Percentiles rank a stretch among this genome's conserved stretches.
Evolutionary conservation across 352 stramenopile species (phyloP).

Genomic region (Phytopythium boreale): DNA sequence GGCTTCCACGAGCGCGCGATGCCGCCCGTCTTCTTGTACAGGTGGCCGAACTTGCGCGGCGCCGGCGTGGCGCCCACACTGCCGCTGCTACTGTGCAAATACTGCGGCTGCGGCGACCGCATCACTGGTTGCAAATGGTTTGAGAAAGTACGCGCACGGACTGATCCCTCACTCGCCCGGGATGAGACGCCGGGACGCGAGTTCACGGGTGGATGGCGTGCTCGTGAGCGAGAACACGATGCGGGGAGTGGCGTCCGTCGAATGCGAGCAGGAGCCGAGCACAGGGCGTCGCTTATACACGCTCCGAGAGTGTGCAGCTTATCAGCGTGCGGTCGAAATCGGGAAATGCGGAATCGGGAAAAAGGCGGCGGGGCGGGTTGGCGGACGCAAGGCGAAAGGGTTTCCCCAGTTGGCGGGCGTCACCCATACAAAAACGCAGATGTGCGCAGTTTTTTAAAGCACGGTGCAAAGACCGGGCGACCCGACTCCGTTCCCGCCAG

Average conservation of each 20-base stretch:
- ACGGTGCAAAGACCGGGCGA: not conserved
- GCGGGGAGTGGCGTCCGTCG: not conserved
- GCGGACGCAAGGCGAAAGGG: too few species aligned
- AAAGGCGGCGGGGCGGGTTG: not conserved
- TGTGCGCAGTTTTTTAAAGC: not conserved
- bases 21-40: slow-evolving; percentile 64
- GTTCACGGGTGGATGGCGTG: not conserved
- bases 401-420: not conserved
- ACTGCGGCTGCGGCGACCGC: slow-evolving; percentile 11
- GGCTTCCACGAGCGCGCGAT: slow-evolving; percentile 56
- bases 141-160: not conserved
- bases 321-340: not conserved
- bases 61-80: slow-evolving; percentile 13
- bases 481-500: not conserved
- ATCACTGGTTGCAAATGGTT: not conserved
- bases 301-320: not conserved
- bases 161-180: not conserved
- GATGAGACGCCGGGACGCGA: not conserved
- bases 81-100: slow-evolving; percentile 1
- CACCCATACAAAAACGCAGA: not conserved
- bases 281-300: not conserved
- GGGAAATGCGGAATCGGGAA: not conserved
- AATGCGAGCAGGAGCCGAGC: not conserved
- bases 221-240: not conserved
- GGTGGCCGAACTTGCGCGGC: slow-evolving; percentile 46